Evolutionary conservation across 257 asterid genomes (phyloP), one percentile per base, ranked within the genome.

Genomic region (Scutellaria baicalensis): DNA sequence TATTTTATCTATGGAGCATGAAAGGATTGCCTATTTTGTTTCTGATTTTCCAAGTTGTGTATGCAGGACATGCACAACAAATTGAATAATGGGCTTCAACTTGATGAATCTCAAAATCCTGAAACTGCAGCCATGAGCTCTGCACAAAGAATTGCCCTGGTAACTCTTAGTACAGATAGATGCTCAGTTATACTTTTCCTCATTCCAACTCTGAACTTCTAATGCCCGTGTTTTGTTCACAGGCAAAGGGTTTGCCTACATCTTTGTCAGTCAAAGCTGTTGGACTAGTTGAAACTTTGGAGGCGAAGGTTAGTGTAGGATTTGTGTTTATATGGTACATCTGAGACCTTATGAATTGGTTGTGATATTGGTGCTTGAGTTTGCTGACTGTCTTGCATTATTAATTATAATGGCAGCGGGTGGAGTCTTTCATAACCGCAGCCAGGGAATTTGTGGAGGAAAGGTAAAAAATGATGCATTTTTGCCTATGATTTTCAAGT

Each of bases 171-270:
- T 56, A 12, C 49, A 72, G 45, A 49, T 59, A 59, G 47, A 55
- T 23, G 55, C 77, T 77, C 64, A 38, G 43, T 60, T 20, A 56
- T n/a, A 71, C 67, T 64, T 14, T 43, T 72, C 64, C 62, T 70
- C 54, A 49, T 73, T 64, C 72, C 69, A 43, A 75, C 48, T 55
- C 64, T 55, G 14, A 45, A 45, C 20, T 33, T 75, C 39, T 63
- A 14, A 54, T 54, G 54, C 39, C 52, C 55, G 12, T 62, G 68
- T 55, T 61, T 39, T 78, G 59, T 60, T 63, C 50, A 40, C 76
- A 93, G 99, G 97, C 93, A 44, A 93, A 88, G 82, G 80, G 84
- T 74, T 80, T 93, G 52, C 84, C 86, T 12, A 87, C 88, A 44
- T 74, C 92, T 59, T 79, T 89, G 66, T 89, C 96, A 42, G 78